These are phyloP conservation scores for Erysiphe pulchra DNA, from an alignment of 2,329 filamentous ascomycete species.

Conservation along the genomic window DNA sequence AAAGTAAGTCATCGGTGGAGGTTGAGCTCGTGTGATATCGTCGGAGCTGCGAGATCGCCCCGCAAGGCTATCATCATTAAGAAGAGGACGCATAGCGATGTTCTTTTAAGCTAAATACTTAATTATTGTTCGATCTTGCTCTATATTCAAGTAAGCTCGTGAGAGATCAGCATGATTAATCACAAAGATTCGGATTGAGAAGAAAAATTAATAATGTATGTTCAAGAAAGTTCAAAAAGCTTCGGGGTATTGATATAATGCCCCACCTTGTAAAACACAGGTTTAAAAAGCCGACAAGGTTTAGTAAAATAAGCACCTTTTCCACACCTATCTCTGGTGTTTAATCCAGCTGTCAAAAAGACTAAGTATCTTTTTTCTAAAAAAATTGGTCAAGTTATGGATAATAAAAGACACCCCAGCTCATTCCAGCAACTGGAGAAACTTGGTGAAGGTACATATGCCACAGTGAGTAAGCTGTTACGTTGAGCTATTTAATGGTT, in stretches of 20 bases:
- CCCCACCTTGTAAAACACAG: too few species aligned
- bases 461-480: conserved; percentile 37
- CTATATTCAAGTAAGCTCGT: too few species aligned
- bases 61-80: conserved; percentile 18
- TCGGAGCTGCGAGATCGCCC: conserved; percentile 16
- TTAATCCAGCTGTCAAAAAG: not conserved
- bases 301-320: too few species aligned
- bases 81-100: conserved; percentile 19
- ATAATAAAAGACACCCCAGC: conserved; percentile 51
- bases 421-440: conserved; percentile 99
- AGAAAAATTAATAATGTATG: too few species aligned
- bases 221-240: too few species aligned
- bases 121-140: too few species aligned
- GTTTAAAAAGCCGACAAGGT: too few species aligned
- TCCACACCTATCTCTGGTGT: too few species aligned
- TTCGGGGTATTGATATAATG: too few species aligned
- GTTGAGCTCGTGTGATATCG: conserved; percentile 16
- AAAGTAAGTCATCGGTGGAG: conserved; percentile 23
- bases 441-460: conserved; percentile 95
- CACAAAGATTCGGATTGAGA: too few species aligned
- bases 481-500: not conserved
- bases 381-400: conserved; percentile 32
- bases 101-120: not conserved
- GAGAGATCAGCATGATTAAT: too few species aligned
- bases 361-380: not conserved